Conservation (phyloP, 148 eudicot genomes). For the Selenicereus undatus region DNA sequence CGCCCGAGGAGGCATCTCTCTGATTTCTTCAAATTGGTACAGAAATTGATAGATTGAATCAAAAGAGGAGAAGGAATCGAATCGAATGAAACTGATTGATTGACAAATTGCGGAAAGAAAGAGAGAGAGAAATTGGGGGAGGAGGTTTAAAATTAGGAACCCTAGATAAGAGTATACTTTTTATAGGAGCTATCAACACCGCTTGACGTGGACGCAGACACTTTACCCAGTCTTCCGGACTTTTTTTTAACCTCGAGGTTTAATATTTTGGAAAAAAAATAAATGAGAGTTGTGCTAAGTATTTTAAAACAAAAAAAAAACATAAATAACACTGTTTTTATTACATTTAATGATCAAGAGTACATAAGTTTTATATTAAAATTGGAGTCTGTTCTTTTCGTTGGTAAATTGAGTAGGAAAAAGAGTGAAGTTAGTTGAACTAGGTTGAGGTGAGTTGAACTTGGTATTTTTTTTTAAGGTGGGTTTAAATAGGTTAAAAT, state of each 20-base stretch:
- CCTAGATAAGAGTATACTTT: conserved; percentile 13
- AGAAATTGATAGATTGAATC: neutral
- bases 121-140: conserved; percentile 7
- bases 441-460: too few species aligned
- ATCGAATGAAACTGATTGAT: neutral
- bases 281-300: too few species aligned
- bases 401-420: too few species aligned
- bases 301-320: too few species aligned
- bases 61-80: neutral
- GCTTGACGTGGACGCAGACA: conserved; percentile 16
- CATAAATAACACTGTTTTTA: too few species aligned
- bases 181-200: conserved; percentile 14
- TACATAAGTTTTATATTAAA: too few species aligned
- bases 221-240: neutral
- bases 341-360: too few species aligned
- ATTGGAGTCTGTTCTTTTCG: too few species aligned
- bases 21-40: neutral
- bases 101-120: neutral
- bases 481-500: too few species aligned
- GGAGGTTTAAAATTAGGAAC: conserved; percentile 16
- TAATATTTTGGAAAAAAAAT: too few species aligned
- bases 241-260: neutral
- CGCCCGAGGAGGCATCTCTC: conserved; percentile 55
- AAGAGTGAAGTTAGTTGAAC: too few species aligned
- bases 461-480: too few species aligned